Base-by-base conservation (phyloP, 2,329 filamentous ascomycete genomes). In the Aspergillus unguis region DNA sequence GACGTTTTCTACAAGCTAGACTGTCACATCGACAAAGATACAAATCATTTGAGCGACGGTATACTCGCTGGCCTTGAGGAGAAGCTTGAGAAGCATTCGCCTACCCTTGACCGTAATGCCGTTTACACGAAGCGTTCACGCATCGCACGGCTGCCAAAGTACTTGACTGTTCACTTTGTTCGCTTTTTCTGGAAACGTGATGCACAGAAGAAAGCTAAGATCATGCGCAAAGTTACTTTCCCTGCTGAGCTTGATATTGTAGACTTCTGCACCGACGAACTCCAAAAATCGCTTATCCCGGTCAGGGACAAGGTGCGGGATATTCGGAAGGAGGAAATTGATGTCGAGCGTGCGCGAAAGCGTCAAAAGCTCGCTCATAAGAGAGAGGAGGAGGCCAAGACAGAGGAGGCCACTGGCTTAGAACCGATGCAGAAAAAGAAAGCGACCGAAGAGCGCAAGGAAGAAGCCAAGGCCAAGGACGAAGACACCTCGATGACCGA, bases 191-290 rank as follows among this genome's bases (percentile, higher is more conserved):
- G 94, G 94, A 92, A 95, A 68, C 85, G 87, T 43, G 90, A 95
- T 62, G 91, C 90, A 3, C 87, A 95, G 73, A 97, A 97, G 79
- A 99, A 99, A 80, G 92, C 92, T 61, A 99, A 99, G 81, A 99
- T 99, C 64, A 92, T 99, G 89, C 89, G 92, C 69, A 99, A 97
- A 75, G 94, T 99, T 52, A 92, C 90, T 0, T 99, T 99, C 69
- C 92, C 92, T 5, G 85, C 89, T 46, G 94, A 99, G 73, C 78
- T 99, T 32, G 94, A 99, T 65, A 85, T 90, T 36, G 85, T 95
- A 25, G 94, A 99, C 69, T 96, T 96, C 73, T 99, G 94, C 73
- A 92, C 92, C 9, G 92, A 97, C 27, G 87, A 94, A 48, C 79
- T 99, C 57, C 87, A 85, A 71, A 86, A 86, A 67, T 83, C 88